Evolutionary conservation across 139 green algal species (phyloP).

Genomic region (Tetradesmus lagerheimii): DNA sequence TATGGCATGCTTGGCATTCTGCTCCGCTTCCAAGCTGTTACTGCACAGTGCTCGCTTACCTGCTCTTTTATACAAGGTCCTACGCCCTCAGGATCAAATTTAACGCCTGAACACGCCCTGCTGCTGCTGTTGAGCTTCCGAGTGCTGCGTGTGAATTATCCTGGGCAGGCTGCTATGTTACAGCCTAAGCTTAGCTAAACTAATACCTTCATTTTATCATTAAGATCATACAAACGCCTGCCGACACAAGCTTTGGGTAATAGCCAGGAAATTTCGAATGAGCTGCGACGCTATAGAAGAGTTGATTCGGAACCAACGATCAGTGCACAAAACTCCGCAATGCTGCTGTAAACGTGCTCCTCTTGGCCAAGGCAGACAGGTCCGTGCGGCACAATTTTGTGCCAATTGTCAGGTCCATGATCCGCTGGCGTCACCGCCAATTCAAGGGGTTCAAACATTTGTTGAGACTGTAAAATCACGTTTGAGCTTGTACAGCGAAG

Average conservation of each 20-base stretch:
- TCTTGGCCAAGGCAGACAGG: not conserved
- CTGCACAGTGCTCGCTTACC: not conserved
- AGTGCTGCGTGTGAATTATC: not conserved
- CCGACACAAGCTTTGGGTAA: not conserved
- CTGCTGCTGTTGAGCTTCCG: not conserved
- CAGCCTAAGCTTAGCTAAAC: too few relatives aligned
- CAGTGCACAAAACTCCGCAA: not conserved
- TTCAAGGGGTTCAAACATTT: not conserved
- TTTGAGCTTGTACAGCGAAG: not conserved
- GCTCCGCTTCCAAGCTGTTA: not conserved
- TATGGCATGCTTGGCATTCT: not conserved
- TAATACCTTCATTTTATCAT: not conserved
- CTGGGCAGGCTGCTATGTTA: too few relatives aligned
- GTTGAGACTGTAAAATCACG: not conserved
- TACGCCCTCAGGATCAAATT: not conserved
- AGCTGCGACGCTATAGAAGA: not conserved
- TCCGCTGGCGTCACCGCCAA: too few relatives aligned
- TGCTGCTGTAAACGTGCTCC: not conserved
- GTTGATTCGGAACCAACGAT: not conserved
- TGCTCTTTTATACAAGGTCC: too few relatives aligned
- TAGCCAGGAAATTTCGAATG: not conserved
- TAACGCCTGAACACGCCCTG: not conserved
- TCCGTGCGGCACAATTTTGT: not conserved
- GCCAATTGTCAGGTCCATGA: not conserved
- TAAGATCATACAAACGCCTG: not conserved